Evolutionary conservation across 1,139 yeast species (phyloP), one percentile per base, ranked within the genome.

Genomic region (Fermentozyma sake): DNA sequence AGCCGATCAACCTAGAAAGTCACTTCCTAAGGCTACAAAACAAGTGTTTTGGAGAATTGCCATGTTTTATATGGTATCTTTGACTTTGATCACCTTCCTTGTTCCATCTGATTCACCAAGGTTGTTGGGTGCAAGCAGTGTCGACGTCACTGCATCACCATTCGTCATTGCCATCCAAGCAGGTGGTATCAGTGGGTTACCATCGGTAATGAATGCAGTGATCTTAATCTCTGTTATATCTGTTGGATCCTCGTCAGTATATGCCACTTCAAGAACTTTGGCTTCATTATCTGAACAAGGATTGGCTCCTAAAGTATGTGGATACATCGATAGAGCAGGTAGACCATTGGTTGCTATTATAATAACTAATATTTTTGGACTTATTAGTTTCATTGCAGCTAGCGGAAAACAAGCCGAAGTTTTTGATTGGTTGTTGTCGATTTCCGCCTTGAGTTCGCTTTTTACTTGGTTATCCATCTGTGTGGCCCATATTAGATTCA

Each of bases 121-220:
- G 32, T 58, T 65, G 37, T 42, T 52, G 28, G 63, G 61, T 18
- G 44, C 54, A 11, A 48, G 58, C n/a, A 50, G 61, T 21, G 61
- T 53, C 13, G 72, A 67, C 40, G 68, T 47, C 20, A 71, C 71
- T 7, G 74, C 80, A 11, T 69, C 76, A 3, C 75, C 76, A 5
- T 60, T 69, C 29, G 76, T 69, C 24, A 60, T 69, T 41, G 91
- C 91, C 17, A 69, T 81, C 35, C 59, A 58, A 26, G 56, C 65
- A 38, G 79, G 77, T 25, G 75, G 80, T 26, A 68, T 79, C 40
- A 52, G 52, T 29, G 84, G 76, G 20, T 58, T 82, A 18, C 83
- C 89, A 12, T 74, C 80, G 24, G 74, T 82, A 30, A 72, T 82
- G 67, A 82, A 82, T 45, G 84, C 72, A 3, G 86, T 82, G 17